Evolutionary conservation across 371 early-diverging fungal species (phyloP).

Genomic region (Mortierella sp.): DNA sequence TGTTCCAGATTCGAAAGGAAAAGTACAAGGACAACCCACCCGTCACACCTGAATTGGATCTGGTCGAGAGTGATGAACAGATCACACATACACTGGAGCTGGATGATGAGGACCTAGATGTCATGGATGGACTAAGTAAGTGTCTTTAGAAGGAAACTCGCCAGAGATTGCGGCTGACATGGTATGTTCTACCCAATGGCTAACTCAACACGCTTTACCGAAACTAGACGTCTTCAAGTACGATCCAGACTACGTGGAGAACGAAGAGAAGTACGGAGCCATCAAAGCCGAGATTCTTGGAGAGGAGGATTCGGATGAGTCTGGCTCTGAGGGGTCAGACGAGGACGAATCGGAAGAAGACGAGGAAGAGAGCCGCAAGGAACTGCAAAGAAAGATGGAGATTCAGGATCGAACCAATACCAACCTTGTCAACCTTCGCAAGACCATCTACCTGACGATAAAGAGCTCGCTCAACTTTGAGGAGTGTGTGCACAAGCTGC

Average conservation of each 20-base stretch:
- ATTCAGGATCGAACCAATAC: constrained; percentile 94
- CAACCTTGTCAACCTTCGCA: constrained; percentile 88
- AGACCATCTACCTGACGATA: constrained; percentile 94
- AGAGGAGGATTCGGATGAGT: constrained; percentile 67
- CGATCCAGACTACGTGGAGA: constrained; percentile 84
- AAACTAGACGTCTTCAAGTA: constrained; percentile 74
- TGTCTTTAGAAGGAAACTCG: no score
- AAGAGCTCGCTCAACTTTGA: constrained; percentile 97
- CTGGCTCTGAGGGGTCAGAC: constrained; percentile 59
- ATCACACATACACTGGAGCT: constrained; percentile 90
- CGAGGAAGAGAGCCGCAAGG: constrained; percentile 54
- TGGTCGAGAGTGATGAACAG: constrained; percentile 97
- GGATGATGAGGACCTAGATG: constrained; percentile 88
- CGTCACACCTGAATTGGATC: constrained; percentile 84
- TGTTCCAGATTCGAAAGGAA: constrained; percentile 95
- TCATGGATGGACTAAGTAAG: constrained; percentile 81
- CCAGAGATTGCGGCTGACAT: no score
- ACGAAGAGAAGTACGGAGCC: constrained; percentile 84
- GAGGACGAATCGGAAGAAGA: constrained; percentile 67
- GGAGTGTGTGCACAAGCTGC: constrained; percentile 95
- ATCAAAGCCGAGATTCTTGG: constrained; percentile 93
- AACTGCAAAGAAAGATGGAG: constrained; percentile 59
- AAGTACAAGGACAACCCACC: constrained; percentile 90
- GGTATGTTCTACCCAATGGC: no score
- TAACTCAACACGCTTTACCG: neutral